Conservation (phyloP, 345 rosid genomes). For the Passiflora organensis region DNA sequence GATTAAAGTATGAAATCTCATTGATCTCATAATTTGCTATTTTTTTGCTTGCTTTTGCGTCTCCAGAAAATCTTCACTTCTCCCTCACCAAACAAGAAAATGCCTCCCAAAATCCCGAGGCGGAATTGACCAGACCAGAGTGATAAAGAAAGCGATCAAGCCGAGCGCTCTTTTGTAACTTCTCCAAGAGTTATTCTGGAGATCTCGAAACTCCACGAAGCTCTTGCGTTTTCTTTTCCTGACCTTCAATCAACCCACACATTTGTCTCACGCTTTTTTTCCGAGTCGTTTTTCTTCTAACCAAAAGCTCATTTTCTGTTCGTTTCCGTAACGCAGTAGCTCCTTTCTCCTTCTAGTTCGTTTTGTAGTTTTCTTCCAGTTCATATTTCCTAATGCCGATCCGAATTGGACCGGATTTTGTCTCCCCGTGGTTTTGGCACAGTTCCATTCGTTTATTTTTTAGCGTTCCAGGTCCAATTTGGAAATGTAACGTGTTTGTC, state of each 20-base stretch:
- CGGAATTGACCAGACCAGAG: background rate
- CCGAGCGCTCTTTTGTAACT: no score
- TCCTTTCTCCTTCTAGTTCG: no score
- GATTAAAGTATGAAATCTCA: conserved; percentile 7
- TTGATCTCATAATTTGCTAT: conserved; percentile 12
- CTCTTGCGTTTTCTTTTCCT: no score
- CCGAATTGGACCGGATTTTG: conserved; percentile 4
- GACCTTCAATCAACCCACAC: no score
- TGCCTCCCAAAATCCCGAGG: conserved; percentile 3
- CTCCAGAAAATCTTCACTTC: conserved; percentile 12
- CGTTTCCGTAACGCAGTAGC: no score
- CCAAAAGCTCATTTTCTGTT: no score
- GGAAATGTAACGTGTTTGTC: background rate
- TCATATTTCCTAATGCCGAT: conserved; percentile 12
- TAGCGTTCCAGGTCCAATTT: background rate
- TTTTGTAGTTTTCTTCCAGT: background rate
- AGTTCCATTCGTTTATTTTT: conserved; percentile 5
- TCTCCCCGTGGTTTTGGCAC: conserved; percentile 7
- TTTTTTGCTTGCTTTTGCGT: background rate
- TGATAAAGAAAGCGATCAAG: no score
- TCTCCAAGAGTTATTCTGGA: no score
- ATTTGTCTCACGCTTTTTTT: no score
- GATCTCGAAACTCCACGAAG: no score
- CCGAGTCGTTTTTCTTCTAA: no score
- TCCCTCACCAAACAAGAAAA: conserved; percentile 9